Evolutionary conservation across 2,329 filamentous ascomycete species (phyloP), one percentile per base, ranked within the genome.

Genomic region (Lachnellula willkommii): DNA sequence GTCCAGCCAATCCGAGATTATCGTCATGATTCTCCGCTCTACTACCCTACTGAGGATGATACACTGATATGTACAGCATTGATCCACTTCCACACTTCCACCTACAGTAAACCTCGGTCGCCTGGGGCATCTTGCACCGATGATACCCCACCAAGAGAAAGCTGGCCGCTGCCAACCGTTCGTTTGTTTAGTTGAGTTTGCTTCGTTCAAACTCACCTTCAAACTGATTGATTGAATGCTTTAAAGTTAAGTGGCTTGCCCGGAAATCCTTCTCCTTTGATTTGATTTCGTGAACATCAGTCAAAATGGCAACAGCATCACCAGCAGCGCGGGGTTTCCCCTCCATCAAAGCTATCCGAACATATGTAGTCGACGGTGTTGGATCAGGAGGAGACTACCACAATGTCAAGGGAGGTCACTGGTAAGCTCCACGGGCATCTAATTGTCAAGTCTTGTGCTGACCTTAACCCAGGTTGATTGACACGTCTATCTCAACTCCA

Each of bases 401-500:
- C 79, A 96, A 96, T 79, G 92, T 95, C 67, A 81, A 90, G 62
- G 80, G 82, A 36, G 83, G 83, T 22, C 84, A 87, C 67, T 87
- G 84, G 84, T 86, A 73, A 63, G 76, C 60, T 46, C 1, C 7
- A 26, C 11, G 14, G 22, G 22, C 22, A 49, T 11, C 14, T 15
- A 54, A 28, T 45, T 4, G 49, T 32, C 11, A 15, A n/a, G 20
- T 17, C 14, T 36, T 22, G 72, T 56, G 24, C 60, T 75, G 74
- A 69, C 78, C 76, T 47, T 76, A 76, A 35, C 75, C 77, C 72
- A 95, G 91, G 92, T 78, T 96, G 65, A 88, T 96, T 62, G 92
- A 96, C 74, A 88, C 87, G 59, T 86, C 92, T 64, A 96, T 96
- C 70, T 91, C 92, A 1, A 96, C 91, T 1, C 92, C 92, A 6